A percentile compares a stretch with the other conserved stretches of the same genome.
These are phyloP conservation scores for Plantago coronopus DNA, from an alignment of 305 asterid genomes.

Conservation along the genomic window DNA sequence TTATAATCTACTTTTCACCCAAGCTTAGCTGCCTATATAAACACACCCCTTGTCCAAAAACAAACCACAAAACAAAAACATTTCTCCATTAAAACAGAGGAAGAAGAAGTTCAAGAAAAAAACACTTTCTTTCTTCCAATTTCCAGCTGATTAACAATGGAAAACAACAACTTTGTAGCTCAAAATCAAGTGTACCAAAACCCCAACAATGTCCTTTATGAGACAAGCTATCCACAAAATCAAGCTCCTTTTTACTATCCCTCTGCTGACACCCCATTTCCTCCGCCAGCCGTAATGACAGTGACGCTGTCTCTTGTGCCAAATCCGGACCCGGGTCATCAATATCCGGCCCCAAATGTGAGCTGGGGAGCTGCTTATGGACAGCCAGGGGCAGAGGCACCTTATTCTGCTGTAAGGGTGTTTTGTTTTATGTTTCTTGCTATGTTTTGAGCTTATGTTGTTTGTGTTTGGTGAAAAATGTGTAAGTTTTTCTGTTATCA, in stretches of 20 bases:
- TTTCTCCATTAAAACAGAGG: too few species aligned
- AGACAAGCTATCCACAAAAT: background rate
- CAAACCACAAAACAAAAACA: too few species aligned
- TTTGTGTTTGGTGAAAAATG: background rate
- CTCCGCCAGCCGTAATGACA: conserved; percentile 14
- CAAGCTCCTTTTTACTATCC: background rate
- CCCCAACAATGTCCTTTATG: conserved; percentile 30
- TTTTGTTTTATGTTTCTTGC: background rate
- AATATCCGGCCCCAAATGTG: conserved; percentile 27
- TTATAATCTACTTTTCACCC: too few species aligned
- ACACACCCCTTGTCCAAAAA: too few species aligned
- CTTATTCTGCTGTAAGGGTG: conserved; percentile 32
- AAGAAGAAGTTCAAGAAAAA: too few species aligned
- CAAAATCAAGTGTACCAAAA: conserved; percentile 26
- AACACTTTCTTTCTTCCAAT: too few species aligned
- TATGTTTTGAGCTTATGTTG: background rate
- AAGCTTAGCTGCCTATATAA: too few species aligned
- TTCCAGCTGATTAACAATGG: too few species aligned
- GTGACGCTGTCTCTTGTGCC: background rate
- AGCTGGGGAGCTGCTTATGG: conserved; percentile 29
- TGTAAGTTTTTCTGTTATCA: background rate
- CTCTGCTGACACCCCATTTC: background rate
- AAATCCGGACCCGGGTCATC: conserved; percentile 26
- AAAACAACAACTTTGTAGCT: conserved; percentile 18
- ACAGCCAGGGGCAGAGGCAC: conserved; percentile 21